These are phyloP conservation scores for Phytophthora hybrid DNA, from an alignment of 352 stramenopile genomes.

Conservation along the genomic window DNA sequence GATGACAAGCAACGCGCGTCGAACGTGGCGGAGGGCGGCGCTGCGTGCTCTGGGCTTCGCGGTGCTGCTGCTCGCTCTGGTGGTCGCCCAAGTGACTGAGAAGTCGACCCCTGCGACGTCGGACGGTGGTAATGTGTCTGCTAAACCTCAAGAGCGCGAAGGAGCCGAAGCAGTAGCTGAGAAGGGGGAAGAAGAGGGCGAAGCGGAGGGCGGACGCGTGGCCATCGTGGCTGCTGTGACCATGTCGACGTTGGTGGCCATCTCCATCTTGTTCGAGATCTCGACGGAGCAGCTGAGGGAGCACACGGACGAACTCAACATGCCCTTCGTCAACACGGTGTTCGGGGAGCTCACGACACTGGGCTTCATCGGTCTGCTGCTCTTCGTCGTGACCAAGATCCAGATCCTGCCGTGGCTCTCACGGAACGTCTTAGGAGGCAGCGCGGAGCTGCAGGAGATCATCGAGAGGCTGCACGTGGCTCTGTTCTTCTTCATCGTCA, in stretches of 20 bases:
- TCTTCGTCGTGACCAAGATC: conserved; percentile 75
- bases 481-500: conserved; percentile 86
- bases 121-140: conserved; percentile 1
- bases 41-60: conserved; percentile 23
- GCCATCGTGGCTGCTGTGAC: conserved; percentile 57
- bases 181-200: conserved; percentile 14
- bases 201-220: conserved; percentile 32
- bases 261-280: conserved; percentile 76
- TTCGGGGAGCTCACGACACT: conserved; percentile 79
- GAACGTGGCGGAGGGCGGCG: conserved; percentile 7
- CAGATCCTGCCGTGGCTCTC: conserved; percentile 63
- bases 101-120: conserved; percentile 12
- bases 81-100: conserved; percentile 34
- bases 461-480: conserved; percentile 84
- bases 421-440: conserved; percentile 46
- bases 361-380: conserved; percentile 72
- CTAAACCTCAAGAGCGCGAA: not conserved
- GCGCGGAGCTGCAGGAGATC: conserved; percentile 69
- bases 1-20: conserved; percentile 21
- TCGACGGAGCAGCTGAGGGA: conserved; percentile 50
- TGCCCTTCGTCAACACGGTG: conserved; percentile 75
- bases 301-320: conserved; percentile 74
- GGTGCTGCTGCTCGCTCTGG: conserved; percentile 31
- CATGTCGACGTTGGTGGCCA: conserved; percentile 65
- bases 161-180: conserved; percentile 8